A percentile compares a stretch with the other conserved stretches of the same genome.
phyloP scores from a whole-genome alignment of 306 rosid genomes.

The Gynostemma pentaphyllum region DNA sequence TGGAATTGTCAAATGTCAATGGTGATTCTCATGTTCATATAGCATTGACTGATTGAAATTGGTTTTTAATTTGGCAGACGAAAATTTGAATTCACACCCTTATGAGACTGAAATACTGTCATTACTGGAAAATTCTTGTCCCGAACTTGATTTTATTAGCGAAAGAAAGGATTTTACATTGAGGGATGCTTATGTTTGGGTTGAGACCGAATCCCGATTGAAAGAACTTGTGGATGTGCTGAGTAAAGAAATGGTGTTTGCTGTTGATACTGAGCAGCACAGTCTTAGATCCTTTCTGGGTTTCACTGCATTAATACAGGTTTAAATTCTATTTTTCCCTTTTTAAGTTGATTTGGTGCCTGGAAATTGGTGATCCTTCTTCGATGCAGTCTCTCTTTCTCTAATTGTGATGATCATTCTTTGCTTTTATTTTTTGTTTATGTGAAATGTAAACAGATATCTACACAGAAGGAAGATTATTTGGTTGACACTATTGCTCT shows the following conservation, averaged over 20 bases:
- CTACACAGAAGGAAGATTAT: slow-evolving; percentile 67
- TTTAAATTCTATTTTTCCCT: slow-evolving; percentile 11
- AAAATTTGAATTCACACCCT: slow-evolving; percentile 44
- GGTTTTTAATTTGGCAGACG: slow-evolving; percentile 27
- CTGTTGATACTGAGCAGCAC: slow-evolving; percentile 92
- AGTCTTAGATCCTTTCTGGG: slow-evolving; percentile 68
- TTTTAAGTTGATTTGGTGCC: not conserved
- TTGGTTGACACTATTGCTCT: slow-evolving; percentile 78
- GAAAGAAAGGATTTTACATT: slow-evolving; percentile 28
- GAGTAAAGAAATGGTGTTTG: slow-evolving; percentile 41
- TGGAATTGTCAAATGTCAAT: no score
- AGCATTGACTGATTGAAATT: not conserved
- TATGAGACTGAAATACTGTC: slow-evolving; percentile 48
- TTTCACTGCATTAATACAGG: slow-evolving; percentile 79
- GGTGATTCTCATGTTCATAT: not conserved
- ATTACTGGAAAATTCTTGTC: slow-evolving; percentile 25
- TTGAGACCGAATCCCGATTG: slow-evolving; percentile 49
- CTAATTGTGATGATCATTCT: not conserved
- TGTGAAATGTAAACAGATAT: slow-evolving; percentile 40
- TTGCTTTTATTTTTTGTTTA: not conserved
- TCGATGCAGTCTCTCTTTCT: not conserved
- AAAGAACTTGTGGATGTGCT: slow-evolving; percentile 41
- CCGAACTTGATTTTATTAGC: slow-evolving; percentile 29
- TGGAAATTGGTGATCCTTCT: not conserved
- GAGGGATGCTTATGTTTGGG: slow-evolving; percentile 53